Evolutionary conservation across 1,139 yeast genomes (phyloP).

Genomic region (Taphrina wiesneri): DNA sequence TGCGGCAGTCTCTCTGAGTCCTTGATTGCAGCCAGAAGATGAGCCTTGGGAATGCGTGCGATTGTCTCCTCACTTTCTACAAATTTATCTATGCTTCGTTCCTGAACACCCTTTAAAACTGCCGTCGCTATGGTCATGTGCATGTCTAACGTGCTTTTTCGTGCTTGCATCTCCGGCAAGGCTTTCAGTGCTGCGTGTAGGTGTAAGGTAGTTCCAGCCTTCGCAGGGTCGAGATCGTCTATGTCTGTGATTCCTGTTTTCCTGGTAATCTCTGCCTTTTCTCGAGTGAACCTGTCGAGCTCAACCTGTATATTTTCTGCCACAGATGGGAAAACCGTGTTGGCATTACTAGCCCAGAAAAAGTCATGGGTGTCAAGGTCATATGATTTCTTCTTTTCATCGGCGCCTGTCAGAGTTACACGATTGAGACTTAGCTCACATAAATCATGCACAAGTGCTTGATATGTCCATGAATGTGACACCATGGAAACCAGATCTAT

Average conservation of each 20-base stretch:
- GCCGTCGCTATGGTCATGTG: constrained; percentile 95
- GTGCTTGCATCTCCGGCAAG: constrained; percentile 84
- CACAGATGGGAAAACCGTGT: constrained; percentile 93
- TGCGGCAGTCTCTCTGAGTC: constrained; percentile 54
- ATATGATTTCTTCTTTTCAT: constrained; percentile 41
- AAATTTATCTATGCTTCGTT: constrained; percentile 80
- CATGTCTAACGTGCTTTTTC: constrained; percentile 86
- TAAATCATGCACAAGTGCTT: constrained; percentile 92
- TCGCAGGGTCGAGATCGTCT: constrained; percentile 56
- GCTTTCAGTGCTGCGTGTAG: constrained; percentile 85
- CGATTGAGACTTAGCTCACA: constrained; percentile 78
- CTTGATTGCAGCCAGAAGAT: constrained; percentile 49
- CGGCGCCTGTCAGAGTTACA: constrained; percentile 58
- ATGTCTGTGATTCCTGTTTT: constrained; percentile 70
- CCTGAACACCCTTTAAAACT: constrained; percentile 76
- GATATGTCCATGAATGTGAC: constrained; percentile 96
- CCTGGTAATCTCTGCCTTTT: constrained; percentile 80
- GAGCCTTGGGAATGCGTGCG: constrained; percentile 52
- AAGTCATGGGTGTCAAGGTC: constrained; percentile 20
- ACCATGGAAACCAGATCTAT: constrained; percentile 91
- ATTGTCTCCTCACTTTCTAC: constrained; percentile 85
- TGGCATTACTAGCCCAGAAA: constrained; percentile 56
- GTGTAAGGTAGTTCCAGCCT: constrained; percentile 62
- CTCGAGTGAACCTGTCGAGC: constrained; percentile 74
- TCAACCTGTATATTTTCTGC: constrained; percentile 93